phyloP scores from a whole-genome alignment of 108 stramenopile genomes.

The Nitzschia putrida region DNA sequence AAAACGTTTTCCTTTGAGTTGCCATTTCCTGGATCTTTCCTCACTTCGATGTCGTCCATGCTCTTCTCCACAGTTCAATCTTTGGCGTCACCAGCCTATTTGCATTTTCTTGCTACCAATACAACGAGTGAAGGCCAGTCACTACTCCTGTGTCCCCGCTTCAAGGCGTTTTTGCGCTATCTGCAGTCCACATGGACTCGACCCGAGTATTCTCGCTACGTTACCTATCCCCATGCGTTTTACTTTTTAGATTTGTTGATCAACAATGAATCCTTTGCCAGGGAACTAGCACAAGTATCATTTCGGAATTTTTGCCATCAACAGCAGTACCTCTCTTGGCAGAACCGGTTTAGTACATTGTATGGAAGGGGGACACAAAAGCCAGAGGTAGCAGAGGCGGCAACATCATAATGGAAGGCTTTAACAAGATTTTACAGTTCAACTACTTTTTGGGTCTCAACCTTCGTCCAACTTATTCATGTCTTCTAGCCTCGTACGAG shows the following conservation, averaged over 20 bases:
- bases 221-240: conserved; percentile 78
- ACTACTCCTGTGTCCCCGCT: conserved; percentile 61
- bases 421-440: no score
- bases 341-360: conserved; percentile 65
- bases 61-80: conserved; percentile 53
- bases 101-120: conserved; percentile 77
- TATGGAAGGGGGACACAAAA: conserved; percentile 60
- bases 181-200: conserved; percentile 70
- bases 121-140: conserved; percentile 36
- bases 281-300: conserved; percentile 72
- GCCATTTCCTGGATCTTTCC: neutral
- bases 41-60: no score
- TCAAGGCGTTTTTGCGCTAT: conserved; percentile 75
- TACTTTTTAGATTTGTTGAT: conserved; percentile 82
- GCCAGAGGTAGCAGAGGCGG: neutral
- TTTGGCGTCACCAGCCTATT: conserved; percentile 85
- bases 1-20: no score
- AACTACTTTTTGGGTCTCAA: neutral
- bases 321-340: conserved; percentile 87
- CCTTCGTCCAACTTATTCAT: neutral
- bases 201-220: conserved; percentile 76
- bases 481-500: no score
- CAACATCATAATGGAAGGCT: no score
- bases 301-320: conserved; percentile 87
- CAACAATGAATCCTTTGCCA: conserved; percentile 54